Conservation (phyloP, 2,329 filamentous ascomycete genomes). For the Pseudocercospora eumusae region DNA sequence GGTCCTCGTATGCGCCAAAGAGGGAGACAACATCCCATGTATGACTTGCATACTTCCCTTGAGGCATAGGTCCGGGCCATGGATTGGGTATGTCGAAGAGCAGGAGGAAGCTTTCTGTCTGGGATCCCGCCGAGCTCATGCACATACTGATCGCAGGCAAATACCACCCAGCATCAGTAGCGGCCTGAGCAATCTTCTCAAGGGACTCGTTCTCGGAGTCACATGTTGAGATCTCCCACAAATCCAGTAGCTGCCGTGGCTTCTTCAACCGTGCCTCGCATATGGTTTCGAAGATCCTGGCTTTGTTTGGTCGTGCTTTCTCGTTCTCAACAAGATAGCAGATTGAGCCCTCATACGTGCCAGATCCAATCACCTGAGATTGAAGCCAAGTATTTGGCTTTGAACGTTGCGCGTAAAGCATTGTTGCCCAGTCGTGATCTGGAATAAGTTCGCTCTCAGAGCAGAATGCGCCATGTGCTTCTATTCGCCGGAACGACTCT, state of each 20-base stretch:
- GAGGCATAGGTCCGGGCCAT: background rate
- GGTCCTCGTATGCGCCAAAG: background rate
- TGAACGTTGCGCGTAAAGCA: background rate
- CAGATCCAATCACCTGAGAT: background rate
- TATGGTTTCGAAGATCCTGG: background rate
- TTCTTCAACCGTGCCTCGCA: background rate
- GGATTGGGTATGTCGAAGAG: background rate
- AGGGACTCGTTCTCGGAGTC: background rate
- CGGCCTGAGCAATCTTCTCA: background rate
- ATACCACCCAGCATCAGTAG: background rate
- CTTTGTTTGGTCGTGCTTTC: background rate
- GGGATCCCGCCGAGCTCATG: background rate
- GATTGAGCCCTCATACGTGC: background rate
- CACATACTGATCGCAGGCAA: background rate
- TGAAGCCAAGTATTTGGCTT: background rate
- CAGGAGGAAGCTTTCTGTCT: background rate
- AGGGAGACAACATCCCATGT: background rate
- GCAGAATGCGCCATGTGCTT: background rate
- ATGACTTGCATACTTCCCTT: background rate
- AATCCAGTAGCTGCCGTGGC: background rate
- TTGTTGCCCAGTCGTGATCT: background rate
- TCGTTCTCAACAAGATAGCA: background rate
- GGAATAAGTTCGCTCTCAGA: background rate
- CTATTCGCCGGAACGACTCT: background rate
- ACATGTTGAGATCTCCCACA: background rate